Conservation (phyloP, 2,329 filamentous ascomycete genomes). For the Aureobasidium mangrovei region DNA sequence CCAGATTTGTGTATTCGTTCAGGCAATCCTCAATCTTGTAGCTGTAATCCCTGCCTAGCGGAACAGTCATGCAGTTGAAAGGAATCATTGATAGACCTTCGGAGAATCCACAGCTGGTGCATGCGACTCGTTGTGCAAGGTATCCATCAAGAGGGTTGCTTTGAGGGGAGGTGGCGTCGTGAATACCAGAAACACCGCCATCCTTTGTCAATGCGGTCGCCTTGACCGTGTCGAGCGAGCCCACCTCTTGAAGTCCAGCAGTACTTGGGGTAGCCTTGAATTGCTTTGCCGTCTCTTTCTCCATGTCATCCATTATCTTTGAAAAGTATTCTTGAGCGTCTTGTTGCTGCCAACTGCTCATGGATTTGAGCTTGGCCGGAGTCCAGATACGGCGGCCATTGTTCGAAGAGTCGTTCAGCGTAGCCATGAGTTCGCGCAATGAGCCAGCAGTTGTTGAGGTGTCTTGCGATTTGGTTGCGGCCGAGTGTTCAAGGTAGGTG, state of each 20-base stretch:
- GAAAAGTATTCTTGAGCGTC: constrained; percentile 97
- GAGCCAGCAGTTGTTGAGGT: constrained; percentile 38
- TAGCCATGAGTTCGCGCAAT: constrained; percentile 57
- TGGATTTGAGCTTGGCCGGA: constrained; percentile 70
- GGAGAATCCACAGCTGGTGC: constrained; percentile 73
- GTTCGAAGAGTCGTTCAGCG: constrained; percentile 60
- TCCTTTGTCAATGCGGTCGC: background rate
- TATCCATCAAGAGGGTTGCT: constrained; percentile 78
- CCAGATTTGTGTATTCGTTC: constrained; percentile 75
- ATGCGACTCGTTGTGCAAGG: constrained; percentile 80
- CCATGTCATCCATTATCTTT: constrained; percentile 58
- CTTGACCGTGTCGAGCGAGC: background rate
- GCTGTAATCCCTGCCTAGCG: constrained; percentile 55
- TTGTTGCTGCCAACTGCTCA: constrained; percentile 93
- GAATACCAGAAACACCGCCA: background rate
- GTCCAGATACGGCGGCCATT: constrained; percentile 76
- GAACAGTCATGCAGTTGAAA: constrained; percentile 88
- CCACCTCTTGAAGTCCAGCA: constrained; percentile 21
- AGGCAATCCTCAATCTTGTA: constrained; percentile 72
- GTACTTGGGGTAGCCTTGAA: constrained; percentile 16
- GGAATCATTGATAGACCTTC: constrained; percentile 84
- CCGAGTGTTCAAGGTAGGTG: constrained; percentile 16
- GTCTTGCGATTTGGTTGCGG: constrained; percentile 28
- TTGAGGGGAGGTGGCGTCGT: background rate
- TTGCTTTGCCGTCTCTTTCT: constrained; percentile 35